These are phyloP conservation scores for Malbranchea zuffiana DNA, from an alignment of 2,329 filamentous ascomycete genomes.

Conservation along the genomic window DNA sequence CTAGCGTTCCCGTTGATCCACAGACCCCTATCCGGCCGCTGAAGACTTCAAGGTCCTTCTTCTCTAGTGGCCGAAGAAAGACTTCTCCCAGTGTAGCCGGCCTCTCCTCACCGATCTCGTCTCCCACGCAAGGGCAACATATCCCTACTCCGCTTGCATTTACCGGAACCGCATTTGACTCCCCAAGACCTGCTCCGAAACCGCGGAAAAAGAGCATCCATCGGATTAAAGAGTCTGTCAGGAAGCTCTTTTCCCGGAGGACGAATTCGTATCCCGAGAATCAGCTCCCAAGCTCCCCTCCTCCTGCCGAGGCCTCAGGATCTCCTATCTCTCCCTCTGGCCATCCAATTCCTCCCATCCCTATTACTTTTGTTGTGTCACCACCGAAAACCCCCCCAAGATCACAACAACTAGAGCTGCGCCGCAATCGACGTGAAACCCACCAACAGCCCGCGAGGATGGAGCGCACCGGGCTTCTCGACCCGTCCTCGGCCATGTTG, in stretches of 20 bases:
- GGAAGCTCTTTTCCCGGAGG: slow-evolving; percentile 7
- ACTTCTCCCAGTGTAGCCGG: too few relatives aligned
- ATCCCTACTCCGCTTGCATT: slow-evolving; percentile 1
- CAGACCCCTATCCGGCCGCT: too few relatives aligned
- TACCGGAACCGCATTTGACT: background rate
- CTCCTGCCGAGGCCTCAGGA: too few relatives aligned
- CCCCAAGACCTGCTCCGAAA: background rate
- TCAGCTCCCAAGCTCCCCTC: too few relatives aligned
- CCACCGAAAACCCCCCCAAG: background rate
- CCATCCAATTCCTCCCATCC: too few relatives aligned
- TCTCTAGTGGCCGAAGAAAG: too few relatives aligned
- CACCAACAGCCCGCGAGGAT: slow-evolving; percentile 14
- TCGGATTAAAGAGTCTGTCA: slow-evolving; percentile 7
- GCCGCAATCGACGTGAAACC: background rate
- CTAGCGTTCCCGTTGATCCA: slow-evolving; percentile 4
- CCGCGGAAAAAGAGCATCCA: slow-evolving; percentile 9
- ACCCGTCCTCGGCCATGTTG: slow-evolving; percentile 34
- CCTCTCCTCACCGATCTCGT: too few relatives aligned
- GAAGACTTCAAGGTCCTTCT: too few relatives aligned
- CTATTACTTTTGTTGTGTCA: background rate
- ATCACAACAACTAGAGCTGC: background rate
- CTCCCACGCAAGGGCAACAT: background rate
- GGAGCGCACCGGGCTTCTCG: slow-evolving; percentile 25
- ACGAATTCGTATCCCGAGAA: too few relatives aligned
- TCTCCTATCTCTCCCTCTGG: too few relatives aligned